phyloP scores from a whole-genome alignment of 805 yeast species.

The Cyberlindnera bimundalis region DNA sequence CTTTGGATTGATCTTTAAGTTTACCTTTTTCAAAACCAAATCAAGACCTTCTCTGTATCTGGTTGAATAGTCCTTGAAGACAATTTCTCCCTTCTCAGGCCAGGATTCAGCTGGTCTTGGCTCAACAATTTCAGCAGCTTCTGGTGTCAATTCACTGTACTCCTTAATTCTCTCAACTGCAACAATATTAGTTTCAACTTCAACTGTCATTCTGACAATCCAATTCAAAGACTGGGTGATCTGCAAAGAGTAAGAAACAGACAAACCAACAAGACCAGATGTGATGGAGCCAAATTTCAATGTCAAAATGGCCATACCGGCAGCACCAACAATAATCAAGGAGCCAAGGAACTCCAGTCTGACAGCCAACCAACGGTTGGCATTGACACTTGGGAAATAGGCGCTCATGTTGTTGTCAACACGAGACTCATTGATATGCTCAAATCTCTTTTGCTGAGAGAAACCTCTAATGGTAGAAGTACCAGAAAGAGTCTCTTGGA shows the following conservation, averaged over 20 bases:
- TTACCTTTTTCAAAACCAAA: constrained; percentile 67
- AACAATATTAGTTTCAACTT: constrained; percentile 95
- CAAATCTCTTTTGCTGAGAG: constrained; percentile 60
- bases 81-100: constrained; percentile 71
- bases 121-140: constrained; percentile 73
- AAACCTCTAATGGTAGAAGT: constrained; percentile 75
- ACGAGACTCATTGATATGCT: constrained; percentile 59
- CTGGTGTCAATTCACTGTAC: constrained; percentile 74
- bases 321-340: constrained; percentile 78
- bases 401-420: constrained; percentile 90
- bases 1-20: constrained; percentile 57
- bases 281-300: constrained; percentile 66
- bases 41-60: constrained; percentile 81
- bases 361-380: constrained; percentile 97
- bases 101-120: constrained; percentile 67
- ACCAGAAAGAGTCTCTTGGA: constrained; percentile 79
- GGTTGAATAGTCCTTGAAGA: constrained; percentile 72
- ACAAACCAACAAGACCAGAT: constrained; percentile 92
- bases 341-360: constrained; percentile 91
- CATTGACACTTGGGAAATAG: constrained; percentile 84
- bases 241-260: constrained; percentile 89
- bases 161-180: constrained; percentile 94
- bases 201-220: constrained; percentile 99
- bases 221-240: constrained; percentile 92
- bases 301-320: constrained; percentile 65